phyloP scores from a whole-genome alignment of 1,284 basidiomycete genomes.

The Ganoderma boninense region DNA sequence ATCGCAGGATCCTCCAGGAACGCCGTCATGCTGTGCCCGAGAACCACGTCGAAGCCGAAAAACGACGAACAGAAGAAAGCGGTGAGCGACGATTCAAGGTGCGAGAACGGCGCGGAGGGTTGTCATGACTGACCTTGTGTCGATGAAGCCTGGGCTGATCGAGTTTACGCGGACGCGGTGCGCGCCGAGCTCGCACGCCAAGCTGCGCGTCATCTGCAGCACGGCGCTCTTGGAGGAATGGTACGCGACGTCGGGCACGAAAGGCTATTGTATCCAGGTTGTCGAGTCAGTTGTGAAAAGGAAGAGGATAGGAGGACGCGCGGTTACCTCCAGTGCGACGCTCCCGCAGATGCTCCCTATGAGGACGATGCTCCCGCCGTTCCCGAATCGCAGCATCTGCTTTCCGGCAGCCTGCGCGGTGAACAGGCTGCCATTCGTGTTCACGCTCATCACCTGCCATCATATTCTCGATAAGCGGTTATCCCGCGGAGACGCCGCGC shows the following conservation, averaged over 20 bases:
- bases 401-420: conserved; percentile 82
- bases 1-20: not conserved
- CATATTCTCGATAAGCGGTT: not conserved
- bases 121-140: conserved; percentile 48
- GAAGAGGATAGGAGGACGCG: not conserved
- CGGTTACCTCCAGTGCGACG: conserved; percentile 63
- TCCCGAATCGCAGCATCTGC: conserved; percentile 77
- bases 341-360: conserved; percentile 89
- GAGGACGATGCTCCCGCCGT: conserved; percentile 80
- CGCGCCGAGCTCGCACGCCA: conserved; percentile 83
- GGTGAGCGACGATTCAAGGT: not conserved
- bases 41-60: not conserved
- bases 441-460: conserved; percentile 72
- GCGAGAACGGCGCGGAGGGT: conserved; percentile 46
- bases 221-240: conserved; percentile 85
- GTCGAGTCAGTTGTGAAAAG: not conserved
- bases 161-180: conserved; percentile 78
- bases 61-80: not conserved
- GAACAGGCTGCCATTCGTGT: conserved; percentile 79
- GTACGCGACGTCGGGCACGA: conserved; percentile 59
- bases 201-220: conserved; percentile 81
- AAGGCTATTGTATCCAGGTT: not conserved
- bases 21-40: not conserved
- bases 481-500: not conserved
- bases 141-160: conserved; percentile 78